Percentiles rank a stretch among this genome's conserved stretches.
phyloP scores from a whole-genome alignment of 345 rosid genomes.

The Melaleuca quinquenervia region DNA sequence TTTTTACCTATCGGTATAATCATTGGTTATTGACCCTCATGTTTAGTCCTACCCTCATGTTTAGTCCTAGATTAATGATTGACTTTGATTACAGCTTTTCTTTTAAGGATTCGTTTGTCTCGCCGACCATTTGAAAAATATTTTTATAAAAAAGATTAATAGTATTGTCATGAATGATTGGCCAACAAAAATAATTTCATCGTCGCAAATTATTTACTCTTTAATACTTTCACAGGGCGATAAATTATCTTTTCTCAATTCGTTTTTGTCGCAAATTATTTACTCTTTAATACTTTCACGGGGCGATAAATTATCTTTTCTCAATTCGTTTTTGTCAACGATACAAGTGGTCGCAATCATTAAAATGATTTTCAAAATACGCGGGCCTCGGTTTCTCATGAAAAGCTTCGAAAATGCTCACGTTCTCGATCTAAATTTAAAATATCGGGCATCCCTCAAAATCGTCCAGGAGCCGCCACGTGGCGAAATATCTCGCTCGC shows the following conservation, averaged over 20 bases:
- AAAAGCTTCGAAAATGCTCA: not conserved
- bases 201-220: no score
- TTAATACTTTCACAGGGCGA: no score
- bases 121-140: not conserved
- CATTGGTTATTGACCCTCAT: not conserved
- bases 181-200: not conserved
- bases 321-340: rapidly evolving
- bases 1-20: not conserved
- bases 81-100: not conserved
- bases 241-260: rapidly evolving
- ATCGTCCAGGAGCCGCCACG: no score
- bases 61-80: not conserved
- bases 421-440: not conserved
- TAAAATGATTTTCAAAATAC: not conserved
- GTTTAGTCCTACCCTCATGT: no score
- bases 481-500: not conserved
- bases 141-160: not conserved
- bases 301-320: rapidly evolving
- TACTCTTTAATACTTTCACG: no score
- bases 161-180: not conserved
- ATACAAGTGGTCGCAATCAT: not conserved
- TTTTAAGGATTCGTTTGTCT: not conserved
- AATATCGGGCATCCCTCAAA: not conserved
- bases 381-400: rapidly evolving
- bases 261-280: not conserved